phyloP scores from a whole-genome alignment of 2,329 filamentous ascomycete species.

The Sporothrix humicola region DNA sequence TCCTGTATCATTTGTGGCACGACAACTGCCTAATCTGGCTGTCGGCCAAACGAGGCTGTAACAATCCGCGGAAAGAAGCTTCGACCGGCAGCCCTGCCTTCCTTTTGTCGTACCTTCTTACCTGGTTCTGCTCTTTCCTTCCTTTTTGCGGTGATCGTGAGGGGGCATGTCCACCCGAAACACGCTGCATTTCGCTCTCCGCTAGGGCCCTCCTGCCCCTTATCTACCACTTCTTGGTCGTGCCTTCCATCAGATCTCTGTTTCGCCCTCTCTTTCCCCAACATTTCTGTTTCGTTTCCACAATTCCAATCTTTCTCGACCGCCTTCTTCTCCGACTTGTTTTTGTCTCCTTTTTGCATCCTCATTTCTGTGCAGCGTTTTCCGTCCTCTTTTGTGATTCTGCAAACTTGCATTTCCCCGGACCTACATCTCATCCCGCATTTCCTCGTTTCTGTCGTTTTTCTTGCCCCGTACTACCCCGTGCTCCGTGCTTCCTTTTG shows the following conservation, averaged over 20 bases:
- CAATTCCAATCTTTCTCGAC: background rate
- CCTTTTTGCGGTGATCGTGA: conserved; percentile 16
- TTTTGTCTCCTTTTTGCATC: background rate
- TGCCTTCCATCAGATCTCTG: conserved; percentile 9
- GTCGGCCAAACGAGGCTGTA: background rate
- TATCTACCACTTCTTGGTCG: conserved; percentile 14
- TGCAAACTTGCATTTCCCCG: conserved; percentile 10
- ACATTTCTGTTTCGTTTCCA: conserved; percentile 18
- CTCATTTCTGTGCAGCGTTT: background rate
- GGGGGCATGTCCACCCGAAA: conserved; percentile 17
- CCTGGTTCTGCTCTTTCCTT: conserved; percentile 16
- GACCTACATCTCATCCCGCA: background rate
- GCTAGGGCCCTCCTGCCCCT: conserved; percentile 25
- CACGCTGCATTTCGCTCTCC: background rate
- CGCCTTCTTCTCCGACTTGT: background rate
- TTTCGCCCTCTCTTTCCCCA: background rate
- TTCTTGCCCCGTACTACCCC: conserved; percentile 9
- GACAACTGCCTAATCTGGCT: background rate
- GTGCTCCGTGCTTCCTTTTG: background rate
- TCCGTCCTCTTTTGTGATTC: conserved; percentile 1
- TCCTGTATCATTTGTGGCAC: too few relatives aligned
- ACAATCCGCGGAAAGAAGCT: background rate
- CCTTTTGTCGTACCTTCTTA: background rate
- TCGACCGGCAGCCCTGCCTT: conserved; percentile 1
- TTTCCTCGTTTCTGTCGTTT: background rate